Evolutionary conservation across 495 filamentous ascomycete species (phyloP).

Genomic region (Xanthoparmelia taractica): DNA sequence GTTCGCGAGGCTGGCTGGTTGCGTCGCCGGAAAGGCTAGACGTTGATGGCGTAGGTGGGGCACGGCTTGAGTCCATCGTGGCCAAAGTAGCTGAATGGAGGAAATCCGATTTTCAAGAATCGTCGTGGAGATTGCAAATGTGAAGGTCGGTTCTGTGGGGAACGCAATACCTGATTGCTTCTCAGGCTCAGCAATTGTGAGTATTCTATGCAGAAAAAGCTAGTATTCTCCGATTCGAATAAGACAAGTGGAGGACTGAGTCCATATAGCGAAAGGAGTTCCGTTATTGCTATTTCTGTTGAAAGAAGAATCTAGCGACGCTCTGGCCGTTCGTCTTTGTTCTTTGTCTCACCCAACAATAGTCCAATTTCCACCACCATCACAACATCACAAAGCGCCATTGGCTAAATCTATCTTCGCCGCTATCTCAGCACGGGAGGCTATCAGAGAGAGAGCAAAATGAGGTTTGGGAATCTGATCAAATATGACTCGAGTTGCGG

Average conservation of each 20-base stretch:
- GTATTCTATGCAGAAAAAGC: background rate
- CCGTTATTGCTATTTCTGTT: background rate
- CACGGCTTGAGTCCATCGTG: slow-evolving; percentile 1
- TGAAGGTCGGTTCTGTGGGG: background rate
- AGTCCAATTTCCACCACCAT: background rate
- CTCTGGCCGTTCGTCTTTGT: background rate
- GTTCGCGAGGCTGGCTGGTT: slow-evolving; percentile 13
- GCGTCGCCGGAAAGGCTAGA: background rate
- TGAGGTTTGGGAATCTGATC: background rate
- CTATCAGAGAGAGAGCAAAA: background rate
- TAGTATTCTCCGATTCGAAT: background rate
- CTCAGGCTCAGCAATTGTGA: background rate
- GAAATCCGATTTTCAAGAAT: background rate
- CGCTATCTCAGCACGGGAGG: background rate
- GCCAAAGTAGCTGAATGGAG: background rate
- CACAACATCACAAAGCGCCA: background rate
- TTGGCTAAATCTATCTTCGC: background rate
- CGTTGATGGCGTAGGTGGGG: background rate
- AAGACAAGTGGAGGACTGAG: background rate
- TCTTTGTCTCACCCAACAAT: background rate
- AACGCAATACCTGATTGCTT: background rate
- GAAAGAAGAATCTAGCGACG: background rate
- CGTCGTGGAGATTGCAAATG: background rate
- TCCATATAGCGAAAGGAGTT: background rate
- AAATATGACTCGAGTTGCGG: too few relatives aligned